These are phyloP conservation scores for Davidsoniella australis DNA, from an alignment of 2,329 filamentous ascomycete genomes.

Conservation along the genomic window DNA sequence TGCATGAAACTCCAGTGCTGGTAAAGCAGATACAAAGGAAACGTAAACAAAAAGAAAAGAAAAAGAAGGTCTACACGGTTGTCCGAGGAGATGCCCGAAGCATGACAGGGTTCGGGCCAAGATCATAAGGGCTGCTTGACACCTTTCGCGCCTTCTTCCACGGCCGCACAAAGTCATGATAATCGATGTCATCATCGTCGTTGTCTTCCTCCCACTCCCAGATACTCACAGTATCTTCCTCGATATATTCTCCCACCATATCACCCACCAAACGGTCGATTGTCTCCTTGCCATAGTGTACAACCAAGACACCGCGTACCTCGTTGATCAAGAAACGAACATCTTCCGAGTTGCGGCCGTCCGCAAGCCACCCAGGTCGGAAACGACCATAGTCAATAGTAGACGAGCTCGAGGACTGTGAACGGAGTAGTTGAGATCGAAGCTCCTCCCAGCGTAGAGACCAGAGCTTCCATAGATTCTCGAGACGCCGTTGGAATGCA, in stretches of 20 bases:
- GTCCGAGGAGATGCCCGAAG: background rate
- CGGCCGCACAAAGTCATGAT: slow-evolving; percentile 12
- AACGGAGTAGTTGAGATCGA: background rate
- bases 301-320: slow-evolving; percentile 3
- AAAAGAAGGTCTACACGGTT: background rate
- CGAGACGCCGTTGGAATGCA: slow-evolving; percentile 5
- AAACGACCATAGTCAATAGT: slow-evolving; percentile 2
- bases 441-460: slow-evolving; percentile 10
- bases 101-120: background rate
- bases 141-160: slow-evolving; percentile 12
- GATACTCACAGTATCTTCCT: slow-evolving; percentile 6
- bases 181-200: slow-evolving; percentile 11
- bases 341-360: background rate
- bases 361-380: slow-evolving; percentile 9
- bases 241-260: background rate
- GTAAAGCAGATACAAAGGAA: too few relatives aligned
- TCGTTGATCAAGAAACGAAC: slow-evolving; percentile 1
- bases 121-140: background rate
- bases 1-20: background rate
- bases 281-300: slow-evolving; percentile 10
- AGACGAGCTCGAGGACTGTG: background rate
- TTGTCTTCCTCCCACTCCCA: slow-evolving; percentile 10
- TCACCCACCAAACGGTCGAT: slow-evolving; percentile 1
- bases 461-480: slow-evolving; percentile 11
- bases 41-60: slow-evolving; percentile 1